These are phyloP conservation scores for Solanum verrucosum DNA, from an alignment of 257 asterid species.

Conservation along the genomic window DNA sequence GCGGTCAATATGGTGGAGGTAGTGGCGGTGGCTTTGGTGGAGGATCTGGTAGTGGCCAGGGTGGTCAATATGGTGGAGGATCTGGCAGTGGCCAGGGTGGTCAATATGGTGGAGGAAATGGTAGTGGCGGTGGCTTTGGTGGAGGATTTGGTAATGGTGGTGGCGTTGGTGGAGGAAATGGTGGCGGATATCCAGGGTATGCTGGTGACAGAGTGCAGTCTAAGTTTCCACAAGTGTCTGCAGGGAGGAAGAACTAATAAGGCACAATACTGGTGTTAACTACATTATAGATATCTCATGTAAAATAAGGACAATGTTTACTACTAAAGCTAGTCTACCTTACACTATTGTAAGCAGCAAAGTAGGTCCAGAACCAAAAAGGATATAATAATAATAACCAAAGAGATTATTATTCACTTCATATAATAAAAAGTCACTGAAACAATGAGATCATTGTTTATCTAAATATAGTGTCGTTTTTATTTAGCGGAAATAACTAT, in stretches of 20 bases:
- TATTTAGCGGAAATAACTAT: neutral
- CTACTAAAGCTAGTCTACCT: neutral
- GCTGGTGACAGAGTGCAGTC: neutral
- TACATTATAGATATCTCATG: neutral
- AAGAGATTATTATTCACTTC: neutral
- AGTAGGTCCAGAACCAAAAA: neutral
- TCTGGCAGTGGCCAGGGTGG: neutral
- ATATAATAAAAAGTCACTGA: neutral
- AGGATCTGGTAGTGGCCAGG: neutral
- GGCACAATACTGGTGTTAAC: neutral
- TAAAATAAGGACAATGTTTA: neutral
- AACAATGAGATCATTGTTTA: neutral
- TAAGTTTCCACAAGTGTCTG: neutral
- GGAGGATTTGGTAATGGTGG: slow-evolving; percentile 1
- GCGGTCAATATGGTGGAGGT: neutral
- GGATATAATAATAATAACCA: neutral
- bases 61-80: neutral
- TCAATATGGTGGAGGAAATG: slow-evolving; percentile 4
- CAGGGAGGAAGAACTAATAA: neutral
- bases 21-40: slow-evolving; percentile 1
- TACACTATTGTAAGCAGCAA: neutral
- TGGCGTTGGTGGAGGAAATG: neutral
- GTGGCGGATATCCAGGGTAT: neutral
- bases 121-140: neutral
- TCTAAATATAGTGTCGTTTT: neutral